Percentiles rank a stretch among this genome's conserved stretches.
Evolutionary conservation across 1,284 basidiomycete species (phyloP).

Genomic region (Pulveroboletus sp.): DNA sequence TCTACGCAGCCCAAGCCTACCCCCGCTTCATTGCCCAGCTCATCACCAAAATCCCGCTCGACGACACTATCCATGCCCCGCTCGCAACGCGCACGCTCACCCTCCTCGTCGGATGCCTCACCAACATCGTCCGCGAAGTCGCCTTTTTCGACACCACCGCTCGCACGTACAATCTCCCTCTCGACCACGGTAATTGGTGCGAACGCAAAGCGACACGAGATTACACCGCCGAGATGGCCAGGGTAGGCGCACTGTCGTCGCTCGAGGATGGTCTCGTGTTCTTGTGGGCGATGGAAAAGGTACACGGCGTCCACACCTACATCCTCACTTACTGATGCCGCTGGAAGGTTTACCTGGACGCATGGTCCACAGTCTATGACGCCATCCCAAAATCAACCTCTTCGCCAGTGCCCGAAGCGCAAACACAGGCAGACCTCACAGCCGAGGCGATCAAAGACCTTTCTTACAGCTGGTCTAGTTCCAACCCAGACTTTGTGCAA

Average conservation of each 20-base stretch:
- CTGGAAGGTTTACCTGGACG: slow-evolving; percentile 58
- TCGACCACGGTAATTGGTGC: slow-evolving; percentile 45
- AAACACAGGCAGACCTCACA: slow-evolving; percentile 20
- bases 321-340: not conserved
- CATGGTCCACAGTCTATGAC: slow-evolving; percentile 58
- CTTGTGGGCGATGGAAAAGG: slow-evolving; percentile 77
- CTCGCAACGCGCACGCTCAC: slow-evolving; percentile 48
- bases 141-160: slow-evolving; percentile 61
- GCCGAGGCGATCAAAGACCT: slow-evolving; percentile 50
- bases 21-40: slow-evolving; percentile 61
- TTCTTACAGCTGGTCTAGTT: slow-evolving; percentile 62
- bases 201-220: slow-evolving; percentile 63
- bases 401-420: not conserved
- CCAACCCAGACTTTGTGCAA: slow-evolving; percentile 52
- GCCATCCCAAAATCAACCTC: slow-evolving; percentile 18
- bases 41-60: slow-evolving; percentile 54
- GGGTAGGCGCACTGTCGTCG: slow-evolving; percentile 46
- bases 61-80: slow-evolving; percentile 26
- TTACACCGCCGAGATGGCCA: slow-evolving; percentile 71
- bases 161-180: slow-evolving; percentile 43
- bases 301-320: not conserved
- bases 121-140: slow-evolving; percentile 61
- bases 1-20: slow-evolving; percentile 70
- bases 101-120: slow-evolving; percentile 51
- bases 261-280: slow-evolving; percentile 70